Evolutionary conservation across 2,329 filamentous ascomycete species (phyloP).

Genomic region (Diaporthe humulicola): DNA sequence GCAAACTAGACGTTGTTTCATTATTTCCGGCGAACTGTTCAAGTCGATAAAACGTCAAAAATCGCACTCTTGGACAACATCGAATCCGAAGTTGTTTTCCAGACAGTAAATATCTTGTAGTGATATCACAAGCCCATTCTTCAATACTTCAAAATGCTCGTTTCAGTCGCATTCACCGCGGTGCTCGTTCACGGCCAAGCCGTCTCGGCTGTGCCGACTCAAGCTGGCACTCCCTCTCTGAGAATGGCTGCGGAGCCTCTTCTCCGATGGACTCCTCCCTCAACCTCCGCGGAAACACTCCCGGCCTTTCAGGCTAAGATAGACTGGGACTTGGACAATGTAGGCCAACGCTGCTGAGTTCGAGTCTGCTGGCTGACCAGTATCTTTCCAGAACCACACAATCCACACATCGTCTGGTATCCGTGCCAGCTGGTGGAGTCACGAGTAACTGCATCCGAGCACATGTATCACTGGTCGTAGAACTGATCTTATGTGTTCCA

Average conservation of each 20-base stretch:
- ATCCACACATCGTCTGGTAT: neutral
- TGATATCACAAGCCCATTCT: neutral
- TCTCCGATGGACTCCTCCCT: neutral
- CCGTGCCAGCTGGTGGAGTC: neutral
- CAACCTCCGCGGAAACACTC: neutral
- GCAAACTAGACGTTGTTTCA: neutral
- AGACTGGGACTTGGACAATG: slow-evolving; percentile 2
- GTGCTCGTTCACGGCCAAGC: neutral
- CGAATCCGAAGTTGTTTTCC: neutral
- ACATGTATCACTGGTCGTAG: rapidly evolving
- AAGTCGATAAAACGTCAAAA: neutral
- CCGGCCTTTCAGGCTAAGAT: neutral
- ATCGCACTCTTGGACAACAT: too few species aligned
- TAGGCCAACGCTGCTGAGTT: neutral
- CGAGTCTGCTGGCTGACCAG: neutral
- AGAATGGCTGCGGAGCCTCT: neutral
- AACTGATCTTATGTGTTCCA: neutral
- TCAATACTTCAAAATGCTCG: neutral
- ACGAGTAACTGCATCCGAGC: neutral
- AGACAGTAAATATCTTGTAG: neutral
- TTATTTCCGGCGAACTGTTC: neutral
- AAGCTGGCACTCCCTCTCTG: neutral
- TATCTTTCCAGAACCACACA: neutral
- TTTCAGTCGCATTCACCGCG: neutral
- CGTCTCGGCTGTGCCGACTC: neutral